These are phyloP conservation scores for Carpinus fangiana DNA, from an alignment of 306 rosid genomes.

Conservation along the genomic window DNA sequence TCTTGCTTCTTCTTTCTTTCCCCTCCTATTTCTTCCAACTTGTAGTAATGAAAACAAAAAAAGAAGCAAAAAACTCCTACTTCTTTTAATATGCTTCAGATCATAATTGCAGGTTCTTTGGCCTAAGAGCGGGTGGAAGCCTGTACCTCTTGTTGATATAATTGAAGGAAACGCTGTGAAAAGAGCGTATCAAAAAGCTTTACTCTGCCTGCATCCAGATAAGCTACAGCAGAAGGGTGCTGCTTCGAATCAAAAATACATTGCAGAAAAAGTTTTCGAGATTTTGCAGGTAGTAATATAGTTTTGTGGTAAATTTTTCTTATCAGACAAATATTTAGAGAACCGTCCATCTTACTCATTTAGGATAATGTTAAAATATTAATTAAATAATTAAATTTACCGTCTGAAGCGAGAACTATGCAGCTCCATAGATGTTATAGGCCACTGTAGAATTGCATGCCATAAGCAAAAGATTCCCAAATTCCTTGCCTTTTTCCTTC, in stretches of 20 bases:
- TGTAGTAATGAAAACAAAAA: neutral
- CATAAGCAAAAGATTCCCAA: neutral
- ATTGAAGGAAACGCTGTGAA: slow-evolving; percentile 89
- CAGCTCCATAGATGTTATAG: neutral
- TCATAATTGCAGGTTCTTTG: slow-evolving; percentile 70
- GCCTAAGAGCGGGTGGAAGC: slow-evolving; percentile 91
- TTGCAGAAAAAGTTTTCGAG: slow-evolving; percentile 81
- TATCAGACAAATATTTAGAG: neutral
- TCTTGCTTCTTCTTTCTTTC: slow-evolving; percentile 7
- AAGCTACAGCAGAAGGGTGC: slow-evolving; percentile 97
- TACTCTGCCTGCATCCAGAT: slow-evolving; percentile 94
- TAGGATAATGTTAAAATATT: too few species aligned
- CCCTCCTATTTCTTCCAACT: neutral
- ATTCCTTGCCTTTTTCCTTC: neutral
- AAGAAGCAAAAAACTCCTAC: too few species aligned
- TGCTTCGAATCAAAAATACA: slow-evolving; percentile 67
- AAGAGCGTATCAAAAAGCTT: slow-evolving; percentile 91
- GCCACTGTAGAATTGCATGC: neutral
- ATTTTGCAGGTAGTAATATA: slow-evolving; percentile 67
- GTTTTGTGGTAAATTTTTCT: neutral
- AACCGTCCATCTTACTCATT: too few species aligned
- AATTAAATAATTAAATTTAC: too few species aligned
- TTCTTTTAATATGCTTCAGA: slow-evolving; percentile 19
- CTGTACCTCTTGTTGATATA: slow-evolving; percentile 88
- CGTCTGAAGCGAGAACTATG: neutral